Base-by-base conservation (phyloP, 352 stramenopile species). In the Phytophthora ohioensis region DNA sequence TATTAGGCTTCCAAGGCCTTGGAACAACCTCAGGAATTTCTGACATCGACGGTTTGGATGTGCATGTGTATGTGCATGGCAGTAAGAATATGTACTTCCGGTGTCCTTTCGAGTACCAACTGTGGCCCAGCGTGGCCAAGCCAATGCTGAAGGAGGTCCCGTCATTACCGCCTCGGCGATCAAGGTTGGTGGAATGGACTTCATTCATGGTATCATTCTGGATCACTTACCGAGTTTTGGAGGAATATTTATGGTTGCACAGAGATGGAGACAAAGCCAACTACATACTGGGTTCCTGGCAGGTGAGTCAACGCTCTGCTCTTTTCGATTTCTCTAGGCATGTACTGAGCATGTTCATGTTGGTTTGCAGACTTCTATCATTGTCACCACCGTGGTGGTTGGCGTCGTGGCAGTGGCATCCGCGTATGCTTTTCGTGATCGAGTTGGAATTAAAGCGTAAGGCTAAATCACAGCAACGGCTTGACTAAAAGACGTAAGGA, bases 41-140 rank as follows among this genome's bases (percentile, higher is more conserved):
- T 62, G 55, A 53, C 30, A 31, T 30, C 11, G 27, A 43, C 4
- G 6, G 13, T 42, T 17, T 59, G 15, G 13, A 55, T 57, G 21
- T 67, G 12, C 21, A 27, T 27, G 1, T 27, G 21, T 27, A 27
- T 27, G 21, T 57, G 12, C 47, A n/a, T 32, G 5, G n/a, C n/a
- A 85, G 73, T 11, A 41, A 45, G 30, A 67, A 54, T 35, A 52
- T 57, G 67, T 85, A 75, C 45, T 83, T 87, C 49, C 69, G 67
- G 51, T 81, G 69, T 57, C 77, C 76, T 30, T 81, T 75, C 17
- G 47, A 70, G 32, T 79, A 77, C 17, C 79, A 85, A 59, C 41
- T 57, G 8, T 84, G 76, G 76, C 55, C 62, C 4, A 79, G 73
- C 46, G 41, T 71, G 13, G 68, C 41, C 3, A 54, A 64, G 36